Conservation (phyloP, 2,329 filamentous ascomycete genomes). For the Blastomyces gilchristii region DNA sequence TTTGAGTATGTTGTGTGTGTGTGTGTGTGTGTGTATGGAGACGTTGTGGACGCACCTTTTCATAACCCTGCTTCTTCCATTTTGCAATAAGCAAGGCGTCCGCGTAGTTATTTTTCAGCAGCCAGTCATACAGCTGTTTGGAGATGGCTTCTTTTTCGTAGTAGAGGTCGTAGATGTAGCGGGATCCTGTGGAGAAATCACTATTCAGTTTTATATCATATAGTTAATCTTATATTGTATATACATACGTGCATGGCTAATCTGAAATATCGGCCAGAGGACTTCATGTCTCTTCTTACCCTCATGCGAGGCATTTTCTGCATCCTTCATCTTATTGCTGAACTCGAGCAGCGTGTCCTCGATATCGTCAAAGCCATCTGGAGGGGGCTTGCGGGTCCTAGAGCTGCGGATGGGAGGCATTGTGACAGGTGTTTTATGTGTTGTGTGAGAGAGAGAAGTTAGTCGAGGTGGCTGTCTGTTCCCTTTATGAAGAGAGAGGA, state of each 20-base stretch:
- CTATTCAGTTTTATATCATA: too few relatives aligned
- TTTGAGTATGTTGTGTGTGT: too few relatives aligned
- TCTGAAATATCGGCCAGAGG: conserved; percentile 96
- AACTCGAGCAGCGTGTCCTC: conserved; percentile 60
- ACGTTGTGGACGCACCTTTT: conserved; percentile 64
- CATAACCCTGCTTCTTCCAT: conserved; percentile 99
- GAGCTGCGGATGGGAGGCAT: conserved; percentile 55
- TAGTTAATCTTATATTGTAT: not conserved
- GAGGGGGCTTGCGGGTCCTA: conserved; percentile 53
- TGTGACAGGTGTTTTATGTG: not conserved
- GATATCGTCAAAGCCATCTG: conserved; percentile 57
- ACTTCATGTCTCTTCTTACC: conserved; percentile 81
- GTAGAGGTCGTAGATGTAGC: conserved; percentile 96
- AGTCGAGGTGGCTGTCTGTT: not conserved
- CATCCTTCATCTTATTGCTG: conserved; percentile 61
- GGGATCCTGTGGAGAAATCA: conserved; percentile 40
- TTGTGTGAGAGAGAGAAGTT: not conserved
- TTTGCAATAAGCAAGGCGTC: conserved; percentile 95
- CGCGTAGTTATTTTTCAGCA: conserved; percentile 92
- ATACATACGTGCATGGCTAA: conserved; percentile 72
- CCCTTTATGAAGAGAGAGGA: not conserved
- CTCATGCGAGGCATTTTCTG: conserved; percentile 74
- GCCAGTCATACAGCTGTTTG: conserved; percentile 85
- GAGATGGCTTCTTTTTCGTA: conserved; percentile 96
- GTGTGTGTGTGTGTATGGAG: conserved; percentile 10